phyloP scores from a whole-genome alignment of 2,329 filamentous ascomycete genomes.

The Blumeria hordei region DNA sequence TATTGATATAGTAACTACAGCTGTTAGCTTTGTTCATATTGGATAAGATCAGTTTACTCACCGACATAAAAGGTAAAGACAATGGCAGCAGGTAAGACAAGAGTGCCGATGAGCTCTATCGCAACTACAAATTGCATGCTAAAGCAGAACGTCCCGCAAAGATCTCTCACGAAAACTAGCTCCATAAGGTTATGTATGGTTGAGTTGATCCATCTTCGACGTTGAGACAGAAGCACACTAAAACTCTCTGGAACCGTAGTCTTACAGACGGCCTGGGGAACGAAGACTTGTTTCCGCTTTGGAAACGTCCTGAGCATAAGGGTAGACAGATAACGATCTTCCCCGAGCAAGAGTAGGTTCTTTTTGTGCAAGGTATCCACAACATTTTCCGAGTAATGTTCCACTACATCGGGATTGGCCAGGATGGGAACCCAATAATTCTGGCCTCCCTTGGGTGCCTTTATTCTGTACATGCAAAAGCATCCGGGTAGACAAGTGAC shows the following conservation, averaged over 20 bases:
- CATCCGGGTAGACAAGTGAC: slow-evolving; percentile 95
- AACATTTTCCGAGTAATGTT: slow-evolving; percentile 98
- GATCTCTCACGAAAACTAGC: slow-evolving; percentile 76
- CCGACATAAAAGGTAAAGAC: slow-evolving; percentile 90
- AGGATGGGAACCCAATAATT: slow-evolving; percentile 99
- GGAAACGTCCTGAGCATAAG: slow-evolving; percentile 98
- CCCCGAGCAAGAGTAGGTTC: slow-evolving; percentile 73
- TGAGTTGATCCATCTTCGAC: slow-evolving; percentile 97
- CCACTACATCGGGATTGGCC: slow-evolving; percentile 92
- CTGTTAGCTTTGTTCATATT: slow-evolving; percentile 4
- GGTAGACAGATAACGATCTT: slow-evolving; percentile 87
- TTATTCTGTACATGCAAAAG: slow-evolving; percentile 99
- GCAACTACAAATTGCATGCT: slow-evolving; percentile 99
- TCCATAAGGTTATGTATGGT: slow-evolving; percentile 98
- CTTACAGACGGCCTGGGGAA: slow-evolving; percentile 96
- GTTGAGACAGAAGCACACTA: slow-evolving; percentile 75
- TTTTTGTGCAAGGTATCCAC: slow-evolving; percentile 97
- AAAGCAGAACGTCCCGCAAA: slow-evolving; percentile 98
- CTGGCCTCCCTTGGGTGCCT: slow-evolving; percentile 89
- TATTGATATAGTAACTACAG: slow-evolving; percentile 60
- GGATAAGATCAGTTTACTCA: slow-evolving; percentile 24
- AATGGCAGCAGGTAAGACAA: slow-evolving; percentile 88
- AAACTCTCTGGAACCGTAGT: slow-evolving; percentile 89
- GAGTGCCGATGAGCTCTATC: slow-evolving; percentile 79
- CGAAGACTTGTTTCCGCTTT: slow-evolving; percentile 95